These are phyloP conservation scores for Penicillium bialowiezense DNA, from an alignment of 495 filamentous ascomycete genomes.

Conservation along the genomic window DNA sequence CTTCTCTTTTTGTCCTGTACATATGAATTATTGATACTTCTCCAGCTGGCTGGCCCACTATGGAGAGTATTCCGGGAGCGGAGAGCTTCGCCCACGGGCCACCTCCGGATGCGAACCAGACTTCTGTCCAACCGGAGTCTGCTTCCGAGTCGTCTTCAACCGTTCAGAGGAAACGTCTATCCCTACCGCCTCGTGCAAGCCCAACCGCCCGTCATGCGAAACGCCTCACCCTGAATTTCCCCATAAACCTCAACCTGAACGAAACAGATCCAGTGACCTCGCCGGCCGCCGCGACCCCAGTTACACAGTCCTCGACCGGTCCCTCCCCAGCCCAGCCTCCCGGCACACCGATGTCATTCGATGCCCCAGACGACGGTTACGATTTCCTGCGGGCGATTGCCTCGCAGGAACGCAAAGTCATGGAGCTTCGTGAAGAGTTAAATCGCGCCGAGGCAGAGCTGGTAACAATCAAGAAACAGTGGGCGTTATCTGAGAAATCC, in stretches of 20 bases:
- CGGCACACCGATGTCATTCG: conserved; percentile 44
- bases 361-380: conserved; percentile 54
- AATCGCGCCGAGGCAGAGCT: conserved; percentile 76
- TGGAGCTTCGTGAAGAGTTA: conserved; percentile 90
- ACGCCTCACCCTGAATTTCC: conserved; percentile 78
- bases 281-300: conserved; percentile 38
- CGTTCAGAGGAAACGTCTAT: conserved; percentile 42
- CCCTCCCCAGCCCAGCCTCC: conserved; percentile 28
- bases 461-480: conserved; percentile 73
- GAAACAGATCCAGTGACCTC: conserved; percentile 33
- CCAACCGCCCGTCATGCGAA: conserved; percentile 63
- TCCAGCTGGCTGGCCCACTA: conserved; percentile 32
- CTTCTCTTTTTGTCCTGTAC: background rate
- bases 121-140: conserved; percentile 18
- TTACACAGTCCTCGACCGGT: conserved; percentile 31
- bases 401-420: conserved; percentile 85
- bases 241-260: conserved; percentile 47
- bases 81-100: conserved; percentile 27
- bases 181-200: conserved; percentile 50
- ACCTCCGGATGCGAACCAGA: conserved; percentile 37
- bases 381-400: conserved; percentile 87
- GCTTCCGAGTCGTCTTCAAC: conserved; percentile 18
- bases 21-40: conserved; percentile 1
- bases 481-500: conserved; percentile 72
- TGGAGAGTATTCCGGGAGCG: conserved; percentile 38